Base-by-base conservation (phyloP, 495 filamentous ascomycete genomes). In the Penicillium goetzii region DNA sequence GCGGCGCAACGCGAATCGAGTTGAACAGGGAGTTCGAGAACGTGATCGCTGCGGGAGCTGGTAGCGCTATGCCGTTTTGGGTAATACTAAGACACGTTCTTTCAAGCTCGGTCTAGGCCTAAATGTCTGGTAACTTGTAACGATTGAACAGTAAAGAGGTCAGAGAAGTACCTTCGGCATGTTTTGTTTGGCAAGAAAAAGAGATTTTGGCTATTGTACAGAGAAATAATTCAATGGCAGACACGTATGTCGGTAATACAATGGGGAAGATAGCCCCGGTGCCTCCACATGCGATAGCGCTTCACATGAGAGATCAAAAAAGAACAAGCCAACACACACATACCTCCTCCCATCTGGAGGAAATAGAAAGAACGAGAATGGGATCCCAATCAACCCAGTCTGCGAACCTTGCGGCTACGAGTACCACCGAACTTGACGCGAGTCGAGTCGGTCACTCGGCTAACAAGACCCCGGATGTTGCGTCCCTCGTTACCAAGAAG, bases 381-480 rank as follows among this genome's bases (percentile, higher is more conserved):
- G 21, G 1, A n/a, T 23, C 8, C 45, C 49, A 30, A 59, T 69
- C 68, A 93, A 81, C 92, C 89, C 80, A 97, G 78, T 81, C 95
- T 88, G 73, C 92, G 92, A 41, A 86, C 85, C 69, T 86, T 90
- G 72, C 80, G 82, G 80, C 91, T 92, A 75, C 93, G 90, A 62
- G 92, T 92, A 70, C 95, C 96, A 78, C 96, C 95, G 80, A 97
- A 96, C 79, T 98, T 99, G 72, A 98, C 72, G 70, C 90, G 88
- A 51, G 92, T 97, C 36, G 84, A 76, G 81, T 99, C 95, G 25
- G 88, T 84, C 40, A 98, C 91, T 68, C 86, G 86, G 55, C 81
- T 78, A 62, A 98, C 86, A 78, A 87, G 85, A 17, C 79, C 77
- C 63, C 92, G 86, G 51, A 99, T 66, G 65, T 78, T 69, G 71